Base-by-base conservation (phyloP, 208 protist genomes). In the Trypanosoma mega region DNA sequence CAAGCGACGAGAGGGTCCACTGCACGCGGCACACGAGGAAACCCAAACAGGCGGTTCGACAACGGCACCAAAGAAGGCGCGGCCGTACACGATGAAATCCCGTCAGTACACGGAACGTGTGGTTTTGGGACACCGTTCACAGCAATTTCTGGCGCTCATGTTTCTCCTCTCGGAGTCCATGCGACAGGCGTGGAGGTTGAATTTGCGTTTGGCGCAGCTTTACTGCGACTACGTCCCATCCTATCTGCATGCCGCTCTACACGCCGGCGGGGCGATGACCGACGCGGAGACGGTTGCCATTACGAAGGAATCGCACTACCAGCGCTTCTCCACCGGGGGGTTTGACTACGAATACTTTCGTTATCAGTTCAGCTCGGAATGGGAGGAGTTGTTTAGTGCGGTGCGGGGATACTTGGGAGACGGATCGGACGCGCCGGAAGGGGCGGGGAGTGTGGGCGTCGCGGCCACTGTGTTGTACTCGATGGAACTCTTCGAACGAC, bases 401-500 rank as follows among this genome's bases (percentile, higher is more conserved):
- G 72, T 81, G 29, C 61, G 69, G 39, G 4, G 55, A 21, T 85
- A 74, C 57, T 37, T 85, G 48, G 48, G 4, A 24, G 39, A 36
- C 20, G 9, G 21, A 16, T 27, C 29, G 11, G 6, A 11, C 16
- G 7, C 33, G 21, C 6, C 6, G 16, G 54, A 4, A 18, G 30
- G 18, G 1, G 27, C 36, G n/a, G 80, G 77, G 2, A 74, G 65
- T 14, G 72, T 90, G 50, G 70, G 74, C 39, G 37, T 78, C 12
- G 82, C 75, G 9, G 78, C 78, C 2, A 81, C 76, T 18, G 3
- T 85, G 29, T 62, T 90, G 30, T 76, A 85, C 48, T 85, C 82
- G 9, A 82, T 90, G 78, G 78, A 85, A 57, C 50, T 90, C 26
- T 90, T 85, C 50, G 78, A 81, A 62, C 74, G 82, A 4, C 61